Conservation (phyloP, 2,329 filamentous ascomycete genomes). For the Pestalotiopsis fici region DNA sequence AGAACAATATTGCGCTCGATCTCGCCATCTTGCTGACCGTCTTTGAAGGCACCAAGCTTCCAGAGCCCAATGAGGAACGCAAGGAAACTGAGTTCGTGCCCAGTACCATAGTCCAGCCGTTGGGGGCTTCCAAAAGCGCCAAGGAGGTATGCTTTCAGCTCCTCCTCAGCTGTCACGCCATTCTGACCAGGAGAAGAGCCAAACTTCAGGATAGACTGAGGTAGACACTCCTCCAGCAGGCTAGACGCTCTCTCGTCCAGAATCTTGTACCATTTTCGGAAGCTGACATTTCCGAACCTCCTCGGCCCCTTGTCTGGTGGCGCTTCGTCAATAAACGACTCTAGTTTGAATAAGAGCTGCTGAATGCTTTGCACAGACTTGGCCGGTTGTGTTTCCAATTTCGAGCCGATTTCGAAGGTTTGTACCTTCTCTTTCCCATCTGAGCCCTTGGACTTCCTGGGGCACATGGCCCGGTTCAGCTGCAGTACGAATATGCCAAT, state of each 20-base stretch:
- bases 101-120: constrained; percentile 91
- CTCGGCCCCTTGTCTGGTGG: constrained; percentile 85
- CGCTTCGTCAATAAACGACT: constrained; percentile 70
- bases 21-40: constrained; percentile 50
- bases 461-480: constrained; percentile 85
- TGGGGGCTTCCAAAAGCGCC: constrained; percentile 88
- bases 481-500: constrained; percentile 87
- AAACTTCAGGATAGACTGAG: constrained; percentile 33
- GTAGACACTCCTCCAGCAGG: constrained; percentile 60
- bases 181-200: constrained; percentile 19
- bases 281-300: constrained; percentile 90
- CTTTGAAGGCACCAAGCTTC: constrained; percentile 81
- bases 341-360: constrained; percentile 64
- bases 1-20: constrained; percentile 80
- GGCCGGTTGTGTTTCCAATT: constrained; percentile 41
- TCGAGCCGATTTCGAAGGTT: constrained; percentile 45
- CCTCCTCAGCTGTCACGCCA: constrained; percentile 55
- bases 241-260: constrained; percentile 60
- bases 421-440: constrained; percentile 42
- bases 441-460: constrained; percentile 50
- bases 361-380: constrained; percentile 66
- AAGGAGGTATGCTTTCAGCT: constrained; percentile 78
- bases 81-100: constrained; percentile 92
- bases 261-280: constrained; percentile 78
- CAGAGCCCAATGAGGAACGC: constrained; percentile 89